Conservation (phyloP, 1,284 basidiomycete species). For the Sporisorium exsertum region DNA sequence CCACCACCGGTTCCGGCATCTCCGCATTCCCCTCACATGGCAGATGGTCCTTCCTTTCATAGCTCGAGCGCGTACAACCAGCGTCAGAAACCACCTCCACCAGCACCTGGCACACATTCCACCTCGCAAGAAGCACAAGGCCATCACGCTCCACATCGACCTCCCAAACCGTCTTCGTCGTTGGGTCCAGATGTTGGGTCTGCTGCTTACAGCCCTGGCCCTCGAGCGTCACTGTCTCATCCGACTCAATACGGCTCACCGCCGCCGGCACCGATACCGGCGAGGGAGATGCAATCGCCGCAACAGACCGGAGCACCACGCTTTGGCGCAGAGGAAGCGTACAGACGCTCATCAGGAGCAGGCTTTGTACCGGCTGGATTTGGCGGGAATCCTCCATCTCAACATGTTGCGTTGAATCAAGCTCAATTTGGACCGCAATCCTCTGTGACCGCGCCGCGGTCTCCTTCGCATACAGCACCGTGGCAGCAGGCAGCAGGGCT, state of each 20-base stretch:
- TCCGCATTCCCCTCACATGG: slow-evolving; percentile 20
- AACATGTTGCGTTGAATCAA: background rate
- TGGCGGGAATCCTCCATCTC: slow-evolving; percentile 7
- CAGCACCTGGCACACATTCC: slow-evolving; percentile 17
- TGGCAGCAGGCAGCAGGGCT: slow-evolving; percentile 15
- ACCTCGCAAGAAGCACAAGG: slow-evolving; percentile 16
- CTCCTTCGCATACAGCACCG: background rate
- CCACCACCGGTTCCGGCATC: slow-evolving; percentile 33
- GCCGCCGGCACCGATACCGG: slow-evolving; percentile 11
- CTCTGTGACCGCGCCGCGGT: slow-evolving; percentile 7
- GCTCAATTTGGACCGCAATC: slow-evolving; percentile 14
- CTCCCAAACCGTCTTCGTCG: slow-evolving; percentile 36
- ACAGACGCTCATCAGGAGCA: slow-evolving; percentile 17
- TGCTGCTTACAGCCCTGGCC: slow-evolving; percentile 19
- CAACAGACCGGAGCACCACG: slow-evolving; percentile 6
- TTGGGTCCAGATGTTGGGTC: slow-evolving; percentile 18
- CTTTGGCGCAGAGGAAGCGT: slow-evolving; percentile 2
- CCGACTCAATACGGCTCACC: slow-evolving; percentile 12
- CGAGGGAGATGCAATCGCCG: slow-evolving; percentile 15
- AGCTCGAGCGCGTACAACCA: slow-evolving; percentile 5
- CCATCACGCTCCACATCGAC: slow-evolving; percentile 32
- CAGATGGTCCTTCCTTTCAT: slow-evolving; percentile 10
- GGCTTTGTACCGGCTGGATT: background rate
- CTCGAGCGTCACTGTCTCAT: slow-evolving; percentile 17
- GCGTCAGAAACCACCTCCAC: slow-evolving; percentile 34